phyloP scores from a whole-genome alignment of 2,329 filamentous ascomycete genomes.

The Cryphonectria parasitica region DNA sequence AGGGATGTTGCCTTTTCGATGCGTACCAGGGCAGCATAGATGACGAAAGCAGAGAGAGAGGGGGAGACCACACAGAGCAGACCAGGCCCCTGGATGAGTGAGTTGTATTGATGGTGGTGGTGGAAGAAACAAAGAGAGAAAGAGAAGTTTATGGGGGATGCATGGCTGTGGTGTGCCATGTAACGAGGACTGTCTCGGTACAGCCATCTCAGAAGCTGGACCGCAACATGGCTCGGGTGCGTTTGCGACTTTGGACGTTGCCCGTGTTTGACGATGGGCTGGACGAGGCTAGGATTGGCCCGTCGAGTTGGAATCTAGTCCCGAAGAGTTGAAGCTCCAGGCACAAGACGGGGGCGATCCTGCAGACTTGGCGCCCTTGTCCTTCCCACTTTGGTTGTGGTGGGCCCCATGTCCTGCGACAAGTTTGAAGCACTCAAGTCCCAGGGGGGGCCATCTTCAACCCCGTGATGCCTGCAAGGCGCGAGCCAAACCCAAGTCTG shows the following conservation, averaged over 20 bases:
- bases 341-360: slow-evolving; percentile 25
- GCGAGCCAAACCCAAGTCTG: background rate
- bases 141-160: background rate
- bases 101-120: background rate
- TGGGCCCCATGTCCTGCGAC: slow-evolving; percentile 49
- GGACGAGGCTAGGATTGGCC: slow-evolving; percentile 13
- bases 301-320: slow-evolving; percentile 7
- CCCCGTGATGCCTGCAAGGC: slow-evolving; percentile 6
- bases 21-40: slow-evolving; percentile 13
- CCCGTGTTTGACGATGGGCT: slow-evolving; percentile 13
- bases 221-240: background rate
- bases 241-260: slow-evolving; percentile 2
- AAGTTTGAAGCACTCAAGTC: slow-evolving; percentile 49
- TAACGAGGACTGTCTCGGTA: slow-evolving; percentile 11
- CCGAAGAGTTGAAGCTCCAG: slow-evolving; percentile 28
- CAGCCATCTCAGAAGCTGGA: background rate
- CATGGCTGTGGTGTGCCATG: slow-evolving; percentile 8
- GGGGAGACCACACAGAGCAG: slow-evolving; percentile 11
- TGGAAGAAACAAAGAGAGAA: background rate
- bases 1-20: slow-evolving; percentile 1
- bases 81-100: background rate
- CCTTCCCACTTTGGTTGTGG: slow-evolving; percentile 29
- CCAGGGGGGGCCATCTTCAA: slow-evolving; percentile 2
- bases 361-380: slow-evolving; percentile 10
- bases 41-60: slow-evolving; percentile 20